phyloP scores from a whole-genome alignment of 1,284 basidiomycete genomes.

The Mrakiaceae sp. region DNA sequence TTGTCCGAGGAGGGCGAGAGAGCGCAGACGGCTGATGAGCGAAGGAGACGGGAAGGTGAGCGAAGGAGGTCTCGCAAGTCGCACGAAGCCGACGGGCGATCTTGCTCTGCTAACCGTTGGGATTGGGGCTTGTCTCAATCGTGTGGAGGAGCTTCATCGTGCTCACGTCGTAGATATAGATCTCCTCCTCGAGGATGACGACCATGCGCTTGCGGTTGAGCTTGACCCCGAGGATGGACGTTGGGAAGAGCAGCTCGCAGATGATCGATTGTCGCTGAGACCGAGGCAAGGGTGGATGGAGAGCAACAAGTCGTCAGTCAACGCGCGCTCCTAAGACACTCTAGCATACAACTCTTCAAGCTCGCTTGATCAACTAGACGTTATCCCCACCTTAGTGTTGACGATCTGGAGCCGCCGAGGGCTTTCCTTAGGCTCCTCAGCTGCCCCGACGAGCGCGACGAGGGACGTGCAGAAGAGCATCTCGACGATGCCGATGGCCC shows the following conservation, averaged over 20 bases:
- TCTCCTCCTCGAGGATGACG: slow-evolving; percentile 88
- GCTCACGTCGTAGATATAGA: slow-evolving; percentile 97
- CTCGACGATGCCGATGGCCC: slow-evolving; percentile 88
- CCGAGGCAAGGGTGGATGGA: background rate
- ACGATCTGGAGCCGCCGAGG: slow-evolving; percentile 92
- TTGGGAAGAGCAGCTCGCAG: slow-evolving; percentile 94
- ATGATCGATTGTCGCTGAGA: slow-evolving; percentile 89
- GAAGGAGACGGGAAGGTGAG: background rate
- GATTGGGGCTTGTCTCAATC: slow-evolving; percentile 92
- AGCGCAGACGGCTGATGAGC: slow-evolving; percentile 63
- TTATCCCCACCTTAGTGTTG: slow-evolving; percentile 71
- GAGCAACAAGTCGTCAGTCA: background rate
- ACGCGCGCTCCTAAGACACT: background rate
- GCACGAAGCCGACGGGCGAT: background rate
- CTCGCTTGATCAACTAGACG: background rate
- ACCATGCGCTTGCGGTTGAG: slow-evolving; percentile 92
- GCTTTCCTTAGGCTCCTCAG: slow-evolving; percentile 73
- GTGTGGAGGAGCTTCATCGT: slow-evolving; percentile 97
- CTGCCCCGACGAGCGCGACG: slow-evolving; percentile 83
- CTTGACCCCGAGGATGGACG: slow-evolving; percentile 89
- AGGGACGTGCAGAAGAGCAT: slow-evolving; percentile 99
- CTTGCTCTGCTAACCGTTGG: slow-evolving; percentile 53
- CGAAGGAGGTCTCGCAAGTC: background rate
- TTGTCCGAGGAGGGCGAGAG: slow-evolving; percentile 91
- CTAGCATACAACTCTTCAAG: too few relatives aligned